phyloP scores from a whole-genome alignment of 2,329 filamentous ascomycete species.

The Trichoderma koningiopsis region DNA sequence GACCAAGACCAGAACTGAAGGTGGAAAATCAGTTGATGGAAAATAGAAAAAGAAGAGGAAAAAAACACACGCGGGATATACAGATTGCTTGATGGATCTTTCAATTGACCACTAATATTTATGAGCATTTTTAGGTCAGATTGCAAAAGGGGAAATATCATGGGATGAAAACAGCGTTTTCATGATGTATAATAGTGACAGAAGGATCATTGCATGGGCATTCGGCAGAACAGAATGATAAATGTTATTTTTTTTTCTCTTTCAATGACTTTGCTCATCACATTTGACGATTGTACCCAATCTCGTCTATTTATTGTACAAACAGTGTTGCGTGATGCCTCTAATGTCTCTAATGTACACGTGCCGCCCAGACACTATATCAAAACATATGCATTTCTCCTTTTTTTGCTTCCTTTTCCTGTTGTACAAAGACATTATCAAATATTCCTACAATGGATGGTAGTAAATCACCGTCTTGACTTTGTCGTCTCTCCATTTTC shows the following conservation, averaged over 20 bases:
- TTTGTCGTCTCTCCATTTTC: slow-evolving; percentile 30
- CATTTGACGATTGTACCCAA: slow-evolving; percentile 12
- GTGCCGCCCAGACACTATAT: slow-evolving; percentile 8
- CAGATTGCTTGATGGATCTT: slow-evolving; percentile 14
- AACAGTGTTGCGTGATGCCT: slow-evolving; percentile 15
- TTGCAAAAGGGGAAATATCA: background rate
- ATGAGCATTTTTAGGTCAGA: slow-evolving; percentile 4
- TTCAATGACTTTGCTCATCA: background rate
- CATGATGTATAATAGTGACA: slow-evolving; percentile 25
- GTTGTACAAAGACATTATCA: background rate
- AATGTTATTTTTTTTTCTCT: slow-evolving; percentile 7
- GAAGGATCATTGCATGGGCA: background rate
- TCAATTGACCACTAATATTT: background rate
- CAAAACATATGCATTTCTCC: background rate
- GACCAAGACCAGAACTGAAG: background rate
- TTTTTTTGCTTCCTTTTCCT: background rate
- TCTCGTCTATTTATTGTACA: slow-evolving; percentile 23
- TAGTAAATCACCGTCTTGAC: slow-evolving; percentile 22
- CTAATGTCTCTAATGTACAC: slow-evolving; percentile 21
- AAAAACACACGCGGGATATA: slow-evolving; percentile 4
- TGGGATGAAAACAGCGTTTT: slow-evolving; percentile 3
- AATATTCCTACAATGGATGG: slow-evolving; percentile 12
- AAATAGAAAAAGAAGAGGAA: background rate
- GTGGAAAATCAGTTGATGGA: background rate
- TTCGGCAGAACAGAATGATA: slow-evolving; percentile 12